Evolutionary conservation across 1,284 basidiomycete genomes (phyloP), one percentile per base, ranked within the genome.

Genomic region (Clitocybe nebularis): DNA sequence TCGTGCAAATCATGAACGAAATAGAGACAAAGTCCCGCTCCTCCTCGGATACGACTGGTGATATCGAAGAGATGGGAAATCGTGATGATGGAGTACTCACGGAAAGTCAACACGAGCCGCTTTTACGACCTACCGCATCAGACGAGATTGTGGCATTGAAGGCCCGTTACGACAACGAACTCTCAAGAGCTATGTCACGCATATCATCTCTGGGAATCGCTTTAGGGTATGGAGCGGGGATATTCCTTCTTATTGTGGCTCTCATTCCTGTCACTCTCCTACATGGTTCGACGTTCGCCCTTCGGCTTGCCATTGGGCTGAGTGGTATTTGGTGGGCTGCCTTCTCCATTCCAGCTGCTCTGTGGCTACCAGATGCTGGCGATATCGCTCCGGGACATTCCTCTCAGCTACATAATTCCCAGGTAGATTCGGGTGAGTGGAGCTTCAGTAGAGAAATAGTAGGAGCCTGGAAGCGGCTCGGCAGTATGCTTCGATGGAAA

Each of bases 281-380:
- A 10, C 64, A 75, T 4, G 87, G 88, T 0, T 84, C 84, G 5
- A 92, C 88, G 0, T 80, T 80, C 47, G 72, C 84, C 0, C 66
- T 95, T 3, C 72, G 87, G 5, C 72, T 92, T 1, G 88, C 87
- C 0, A 86, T 94, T 23, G 86, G 86, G 0, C 58, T 86, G 4
- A 89, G 83, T 51, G 92, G 89, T 0, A 62, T 85, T 0, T 91
- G 89, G 87, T 94, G 91, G 92, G 84, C 79, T 0, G 36, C 83
- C 0, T 90, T 89, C 53, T 83, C 85, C 0, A 60, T 93, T 4
- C 88, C 88, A 1, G 83, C 86, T 0, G 81, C 78, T 0, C 26
- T 82, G 0, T 89, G 87, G 75, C 66, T 93, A 0, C 87, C 89
- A 0, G 60, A 67, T 17, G 59, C 53, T 2, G 39, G 39, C 14